phyloP scores from a whole-genome alignment of 106 monocot genomes.

The Dendrobium officinale region DNA sequence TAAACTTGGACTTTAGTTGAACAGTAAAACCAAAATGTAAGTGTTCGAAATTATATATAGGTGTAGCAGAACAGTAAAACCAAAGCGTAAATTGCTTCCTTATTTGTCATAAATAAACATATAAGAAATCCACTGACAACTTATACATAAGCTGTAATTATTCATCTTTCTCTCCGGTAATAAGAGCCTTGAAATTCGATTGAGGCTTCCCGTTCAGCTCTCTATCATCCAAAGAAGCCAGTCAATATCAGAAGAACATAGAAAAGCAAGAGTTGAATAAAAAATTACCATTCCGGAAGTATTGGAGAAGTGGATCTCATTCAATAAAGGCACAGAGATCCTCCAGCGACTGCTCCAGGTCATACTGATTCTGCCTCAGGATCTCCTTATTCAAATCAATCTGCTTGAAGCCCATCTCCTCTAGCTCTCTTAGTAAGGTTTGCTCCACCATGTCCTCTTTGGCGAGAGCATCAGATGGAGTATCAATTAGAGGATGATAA shows the following conservation, averaged over 20 bases:
- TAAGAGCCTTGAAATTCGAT: conserved; percentile 69
- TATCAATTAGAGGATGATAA: conserved; percentile 18
- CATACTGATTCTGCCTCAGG: conserved; percentile 65
- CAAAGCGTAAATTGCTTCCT: background rate
- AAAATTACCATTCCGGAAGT: conserved; percentile 35
- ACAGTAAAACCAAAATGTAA: too few species aligned
- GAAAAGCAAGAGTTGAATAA: background rate
- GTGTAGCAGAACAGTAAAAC: background rate
- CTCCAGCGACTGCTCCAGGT: conserved; percentile 62
- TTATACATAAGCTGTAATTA: background rate
- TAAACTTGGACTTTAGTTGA: too few species aligned
- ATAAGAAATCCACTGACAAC: too few species aligned
- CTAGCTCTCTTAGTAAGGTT: conserved; percentile 55
- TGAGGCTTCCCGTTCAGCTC: conserved; percentile 67
- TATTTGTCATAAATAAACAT: too few species aligned
- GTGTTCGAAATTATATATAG: too few species aligned
- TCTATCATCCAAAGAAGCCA: conserved; percentile 35
- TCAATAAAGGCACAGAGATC: conserved; percentile 66
- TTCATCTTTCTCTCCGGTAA: conserved; percentile 36
- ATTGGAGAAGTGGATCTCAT: conserved; percentile 74
- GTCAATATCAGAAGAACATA: background rate
- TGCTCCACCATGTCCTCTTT: conserved; percentile 32
- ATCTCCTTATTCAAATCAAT: conserved; percentile 79
- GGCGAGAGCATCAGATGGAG: background rate
- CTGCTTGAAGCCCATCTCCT: conserved; percentile 82